Evolutionary conservation across 352 stramenopile species (phyloP), one percentile per base, ranked within the genome.

Genomic region (Phytophthora sp.): DNA sequence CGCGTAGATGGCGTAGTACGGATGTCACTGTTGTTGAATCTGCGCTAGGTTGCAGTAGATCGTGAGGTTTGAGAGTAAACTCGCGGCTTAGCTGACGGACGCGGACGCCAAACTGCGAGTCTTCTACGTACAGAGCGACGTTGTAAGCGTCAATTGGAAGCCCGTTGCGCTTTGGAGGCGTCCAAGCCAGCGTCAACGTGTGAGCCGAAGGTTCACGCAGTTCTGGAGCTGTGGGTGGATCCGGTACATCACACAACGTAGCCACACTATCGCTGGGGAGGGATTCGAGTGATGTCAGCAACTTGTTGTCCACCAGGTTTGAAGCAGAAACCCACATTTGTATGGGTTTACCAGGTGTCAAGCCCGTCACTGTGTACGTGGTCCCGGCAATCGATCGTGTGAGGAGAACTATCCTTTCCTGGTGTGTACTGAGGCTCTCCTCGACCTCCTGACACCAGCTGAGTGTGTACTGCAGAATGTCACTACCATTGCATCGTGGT

Each of bases 391-490:
- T 80, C 1, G 77, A 82, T 7, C 77, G 77, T 7, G 85, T 70
- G 5, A 91, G 74, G 7, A 93, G 44, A 16, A 63, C 53, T 9
- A 81, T 53, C 1, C 35, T 52, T 5, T 73, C 35, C 6, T 71
- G 47, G 7, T 39, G 42, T 9, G 16, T 16, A 9, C 3, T 20
- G 26, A 21, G 38, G 13, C 41, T 46, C 7, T 20, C 38, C 13
- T 69, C 69, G 16, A 69, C 20, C 18, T 46, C 7, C 18, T 93
- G 80, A 11, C 46, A 49, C 80, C 81, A 91, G 7, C 78, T 30
- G 2, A 93, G 54, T 12, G 73, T 86, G 55, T 93, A 91, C 57
- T 91, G 85, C 4, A 93, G 56, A 18, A 93, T 77, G 15, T 88
- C 79, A 18, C 85, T 90, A 29, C 85, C 82, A 30, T 91, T 93